Base-by-base conservation (phyloP, 2,329 filamentous ascomycete genomes). In the Dactylellina drechsleri region DNA sequence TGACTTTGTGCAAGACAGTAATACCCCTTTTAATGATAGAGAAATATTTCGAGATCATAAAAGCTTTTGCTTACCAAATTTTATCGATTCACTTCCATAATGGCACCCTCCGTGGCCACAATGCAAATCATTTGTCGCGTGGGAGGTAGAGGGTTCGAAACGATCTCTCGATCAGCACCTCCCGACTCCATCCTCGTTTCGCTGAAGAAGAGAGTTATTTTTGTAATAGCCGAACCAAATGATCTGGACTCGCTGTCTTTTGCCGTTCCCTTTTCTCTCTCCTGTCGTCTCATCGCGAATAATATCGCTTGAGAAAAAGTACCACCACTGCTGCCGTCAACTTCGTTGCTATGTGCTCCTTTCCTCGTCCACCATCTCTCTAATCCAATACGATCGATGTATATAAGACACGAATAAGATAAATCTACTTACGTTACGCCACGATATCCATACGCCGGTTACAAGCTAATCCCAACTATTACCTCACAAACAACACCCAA, bases 161-260 rank as follows among this genome's bases (percentile, higher is more conserved):
- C 7, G 43, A 47, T 47, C 43, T 47, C 13, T 47, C 43, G 43
- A 47, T 47, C 43, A 47, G 43, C 43, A 47, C 31, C 31, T 7
- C 6, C 6, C 31, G 10, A 36, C 31, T 36, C 31, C 31, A 7
- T 36, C 31, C 31, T 10, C 10, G 31, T 36, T 36, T 47, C 43
- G 43, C 3, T 12, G 43, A 12, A 47, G n/a, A 47, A 47, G 43
- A 36, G 13, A 47, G 43, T 47, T 47, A 47, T 47, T 47, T 47
- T 47, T 47, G 2, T 36, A 36, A 1, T 36, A 36, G 13, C 43
- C 15, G 13, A n/a, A 8, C 13, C 7, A 47, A 6, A 47, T n/a
- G 13, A n/a, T 47, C 43, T 47, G 43, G 5, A 18, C 43, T 6
- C 10, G 5, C 31, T 36, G 10, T 36, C 31, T 36, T 36, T 36